phyloP scores from a whole-genome alignment of 108 stramenopile genomes.

The Cyclotella atomus region DNA sequence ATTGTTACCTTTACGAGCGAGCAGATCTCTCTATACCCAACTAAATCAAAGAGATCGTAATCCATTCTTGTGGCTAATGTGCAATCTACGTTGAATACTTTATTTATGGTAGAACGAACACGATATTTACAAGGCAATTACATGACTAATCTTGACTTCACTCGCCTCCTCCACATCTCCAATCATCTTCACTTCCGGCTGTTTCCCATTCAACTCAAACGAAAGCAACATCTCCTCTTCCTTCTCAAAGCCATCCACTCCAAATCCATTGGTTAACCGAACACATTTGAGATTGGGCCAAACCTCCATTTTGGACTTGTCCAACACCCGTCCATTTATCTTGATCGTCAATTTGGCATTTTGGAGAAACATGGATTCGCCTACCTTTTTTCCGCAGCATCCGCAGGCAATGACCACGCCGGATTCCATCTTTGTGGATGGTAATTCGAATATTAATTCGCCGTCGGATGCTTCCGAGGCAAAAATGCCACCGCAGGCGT shows the following conservation, averaged over 20 bases:
- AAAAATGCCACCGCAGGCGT: slow-evolving; percentile 53
- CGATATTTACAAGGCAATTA: slow-evolving; percentile 20
- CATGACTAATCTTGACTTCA: slow-evolving; percentile 36
- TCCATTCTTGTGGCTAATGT: too few species aligned
- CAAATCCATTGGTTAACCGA: slow-evolving; percentile 24
- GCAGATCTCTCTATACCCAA: too few species aligned
- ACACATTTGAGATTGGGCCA: slow-evolving; percentile 44
- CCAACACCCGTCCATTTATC: slow-evolving; percentile 35
- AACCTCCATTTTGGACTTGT: slow-evolving; percentile 39
- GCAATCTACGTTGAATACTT: background rate
- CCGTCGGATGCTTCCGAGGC: slow-evolving; percentile 25
- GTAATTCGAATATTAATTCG: slow-evolving; percentile 40
- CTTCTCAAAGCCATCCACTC: slow-evolving; percentile 25
- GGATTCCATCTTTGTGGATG: slow-evolving; percentile 40
- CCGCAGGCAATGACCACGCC: slow-evolving; percentile 48
- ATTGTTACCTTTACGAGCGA: too few species aligned
- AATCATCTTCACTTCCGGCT: background rate
- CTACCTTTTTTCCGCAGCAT: slow-evolving; percentile 51
- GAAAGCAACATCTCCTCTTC: slow-evolving; percentile 41
- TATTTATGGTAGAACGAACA: background rate
- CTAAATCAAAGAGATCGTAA: too few species aligned
- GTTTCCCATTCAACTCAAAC: slow-evolving; percentile 18
- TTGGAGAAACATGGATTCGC: slow-evolving; percentile 40
- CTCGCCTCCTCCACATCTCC: slow-evolving; percentile 2
- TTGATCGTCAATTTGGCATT: slow-evolving; percentile 34